Evolutionary conservation across 176 grass and related monocot genomes (phyloP), one percentile per base, ranked within the genome.

Genomic region (Miscanthus lutarioriparius): DNA sequence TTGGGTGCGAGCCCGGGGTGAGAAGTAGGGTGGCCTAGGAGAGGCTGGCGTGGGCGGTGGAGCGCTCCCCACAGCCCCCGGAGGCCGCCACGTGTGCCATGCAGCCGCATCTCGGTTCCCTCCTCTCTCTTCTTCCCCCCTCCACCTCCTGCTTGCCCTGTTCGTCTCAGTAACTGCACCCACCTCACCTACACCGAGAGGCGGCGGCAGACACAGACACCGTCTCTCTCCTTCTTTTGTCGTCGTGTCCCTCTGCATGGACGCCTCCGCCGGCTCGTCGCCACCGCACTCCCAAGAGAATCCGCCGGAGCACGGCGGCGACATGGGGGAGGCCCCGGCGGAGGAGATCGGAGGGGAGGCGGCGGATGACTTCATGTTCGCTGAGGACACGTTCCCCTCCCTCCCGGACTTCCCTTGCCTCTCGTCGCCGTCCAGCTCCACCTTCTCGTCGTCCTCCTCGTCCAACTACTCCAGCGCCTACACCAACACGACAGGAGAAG

Each of bases 371-470:
- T 88, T 98, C 78, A 70, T 92, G 20, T 92, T 98, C 85, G 87
- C 85, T 4, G 87, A 93, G 19, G 92, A 95, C 71, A 86, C 91
- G 40, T 98, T 98, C 44, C 82, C 92, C 3, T 73, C 69, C 8
- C 89, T 98, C 15, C 92, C 89, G 4, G 85, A 95, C 64, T 98
- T 98, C 82, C 87, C 85, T 5, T 93, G 89, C 83, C 84, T 95
- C 27, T 91, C 89, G 2, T 95, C 91, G 6, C 92, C 89, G 59
- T 87, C 91, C 25, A 83, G 82, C 15, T 89, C 95, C 17, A 64
- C 38, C 7, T 88, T 84, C 49, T 93, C 91, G 6, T 98, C 92
- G 0, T 88, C 90, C 0, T 91, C 91, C 1, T 93, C 91, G 1
- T 97, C 94, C 26, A 94, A 86, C 72, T 87, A 88, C 8, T 91